phyloP scores from a whole-genome alignment of 2,329 filamentous ascomycete species.

The Cladophialophora exuberans region DNA sequence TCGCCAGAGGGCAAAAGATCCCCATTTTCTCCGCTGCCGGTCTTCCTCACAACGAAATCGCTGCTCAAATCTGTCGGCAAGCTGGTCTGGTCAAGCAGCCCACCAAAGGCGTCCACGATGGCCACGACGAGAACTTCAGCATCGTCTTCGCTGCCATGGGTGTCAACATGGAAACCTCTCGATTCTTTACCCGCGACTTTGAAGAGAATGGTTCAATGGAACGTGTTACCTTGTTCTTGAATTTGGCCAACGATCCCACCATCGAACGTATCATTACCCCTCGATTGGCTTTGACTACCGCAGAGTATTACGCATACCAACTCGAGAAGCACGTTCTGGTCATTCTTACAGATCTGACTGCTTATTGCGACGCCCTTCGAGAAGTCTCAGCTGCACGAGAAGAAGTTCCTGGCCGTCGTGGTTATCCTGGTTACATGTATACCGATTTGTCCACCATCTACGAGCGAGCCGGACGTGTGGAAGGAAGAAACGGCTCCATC shows the following conservation, averaged over 20 bases:
- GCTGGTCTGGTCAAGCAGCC: conserved; percentile 89
- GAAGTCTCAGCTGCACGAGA: conserved; percentile 97
- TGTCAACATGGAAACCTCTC: conserved; percentile 98
- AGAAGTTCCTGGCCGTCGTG: conserved; percentile 98
- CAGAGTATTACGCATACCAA: conserved; percentile 99
- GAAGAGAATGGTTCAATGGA: conserved; percentile 99
- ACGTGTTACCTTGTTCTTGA: conserved; percentile 95
- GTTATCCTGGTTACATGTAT: conserved; percentile 99
- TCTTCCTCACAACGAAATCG: conserved; percentile 99
- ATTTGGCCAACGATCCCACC: conserved; percentile 97
- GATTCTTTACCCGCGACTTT: conserved; percentile 98
- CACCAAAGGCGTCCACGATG: conserved; percentile 94
- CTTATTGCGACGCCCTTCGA: conserved; percentile 98
- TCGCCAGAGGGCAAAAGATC: conserved; percentile 98
- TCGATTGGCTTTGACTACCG: conserved; percentile 94
- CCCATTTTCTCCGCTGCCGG: conserved; percentile 98
- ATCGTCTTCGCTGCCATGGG: conserved; percentile 99
- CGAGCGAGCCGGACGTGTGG: conserved; percentile 96
- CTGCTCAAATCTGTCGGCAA: conserved; percentile 97
- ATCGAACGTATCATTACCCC: conserved; percentile 99
- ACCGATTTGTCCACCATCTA: conserved; percentile 99
- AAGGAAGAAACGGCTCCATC: conserved; percentile 96
- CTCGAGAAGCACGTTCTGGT: conserved; percentile 99
- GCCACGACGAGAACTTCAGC: conserved; percentile 98
- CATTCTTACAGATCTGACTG: conserved; percentile 95